Evolutionary conservation across 176 grass and related monocot species (phyloP).

Genomic region (Echinochloa phyllopogon): DNA sequence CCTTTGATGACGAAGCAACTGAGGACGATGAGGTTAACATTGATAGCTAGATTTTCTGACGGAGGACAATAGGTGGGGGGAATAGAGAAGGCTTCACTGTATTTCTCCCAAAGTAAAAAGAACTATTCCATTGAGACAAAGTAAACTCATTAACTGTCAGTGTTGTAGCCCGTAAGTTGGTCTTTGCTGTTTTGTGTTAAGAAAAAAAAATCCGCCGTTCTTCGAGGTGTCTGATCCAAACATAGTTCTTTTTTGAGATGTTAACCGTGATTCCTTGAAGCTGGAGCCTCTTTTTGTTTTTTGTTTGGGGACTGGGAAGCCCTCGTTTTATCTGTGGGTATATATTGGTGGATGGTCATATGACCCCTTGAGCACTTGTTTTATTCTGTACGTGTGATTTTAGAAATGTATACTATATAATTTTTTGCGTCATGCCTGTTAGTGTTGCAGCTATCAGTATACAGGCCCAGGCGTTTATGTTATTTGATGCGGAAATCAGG

Average conservation of each 20-base stretch:
- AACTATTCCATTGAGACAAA: conserved; percentile 21
- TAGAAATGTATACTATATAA: conserved; percentile 18
- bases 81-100: background rate
- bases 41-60: conserved; percentile 27
- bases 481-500: conserved; percentile 10
- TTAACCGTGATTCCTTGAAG: conserved; percentile 31
- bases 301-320: background rate
- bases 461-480: conserved; percentile 9
- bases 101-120: background rate
- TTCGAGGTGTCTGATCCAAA: background rate
- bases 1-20: conserved; percentile 75
- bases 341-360: background rate
- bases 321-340: background rate
- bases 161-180: conserved; percentile 30
- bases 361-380: background rate
- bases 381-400: conserved; percentile 2
- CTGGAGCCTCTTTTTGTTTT: background rate
- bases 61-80: background rate
- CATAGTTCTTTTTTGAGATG: background rate
- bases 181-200: conserved; percentile 14
- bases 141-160: background rate
- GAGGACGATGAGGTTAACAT: conserved; percentile 53
- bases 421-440: background rate
- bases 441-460: conserved; percentile 35
- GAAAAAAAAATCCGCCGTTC: background rate